Base-by-base conservation (phyloP, 2,329 filamentous ascomycete genomes). In the Helicocarpus griseus region DNA sequence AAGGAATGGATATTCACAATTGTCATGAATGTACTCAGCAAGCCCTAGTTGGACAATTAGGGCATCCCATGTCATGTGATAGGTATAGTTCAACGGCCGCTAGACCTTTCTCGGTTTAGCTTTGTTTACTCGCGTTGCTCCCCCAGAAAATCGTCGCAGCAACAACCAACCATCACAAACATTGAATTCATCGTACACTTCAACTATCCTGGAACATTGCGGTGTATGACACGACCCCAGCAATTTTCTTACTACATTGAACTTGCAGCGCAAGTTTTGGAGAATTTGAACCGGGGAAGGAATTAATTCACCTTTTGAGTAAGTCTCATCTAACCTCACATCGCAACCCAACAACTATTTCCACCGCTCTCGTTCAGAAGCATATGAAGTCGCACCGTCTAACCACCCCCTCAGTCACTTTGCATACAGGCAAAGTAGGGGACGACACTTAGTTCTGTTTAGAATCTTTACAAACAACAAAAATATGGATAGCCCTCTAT, bases 401-500 rank as follows among this genome's bases (percentile, higher is more conserved):
- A 36, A 28, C 31, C n/a, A 49, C 26, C 31, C 41, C 21, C 19
- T n/a, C n/a, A n/a, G n/a, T n/a, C n/a, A n/a, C n/a, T n/a, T n/a
- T n/a, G n/a, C n/a, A n/a, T n/a, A n/a, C n/a, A n/a, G n/a, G n/a
- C n/a, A n/a, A n/a, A n/a, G n/a, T n/a, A n/a, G n/a, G n/a, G n/a
- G n/a, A n/a, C n/a, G n/a, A n/a, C n/a, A n/a, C n/a, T n/a, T n/a
- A n/a, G n/a, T n/a, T n/a, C n/a, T n/a, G n/a, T n/a, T n/a, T n/a
- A n/a, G n/a, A n/a, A n/a, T n/a, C n/a, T n/a, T n/a, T 14, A 33
- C 31, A 33, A 2, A 33, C 31, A 35, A 3, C 9, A 8, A 46
- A n/a, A 31, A 38, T 49, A 73, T 72, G 69, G 62, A 68, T 50
- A 65, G 65, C 51, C 68, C 69, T 48, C 58, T 73, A 29, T 70